phyloP scores from a whole-genome alignment of 306 rosid genomes.

The Ochetophila trinervis region DNA sequence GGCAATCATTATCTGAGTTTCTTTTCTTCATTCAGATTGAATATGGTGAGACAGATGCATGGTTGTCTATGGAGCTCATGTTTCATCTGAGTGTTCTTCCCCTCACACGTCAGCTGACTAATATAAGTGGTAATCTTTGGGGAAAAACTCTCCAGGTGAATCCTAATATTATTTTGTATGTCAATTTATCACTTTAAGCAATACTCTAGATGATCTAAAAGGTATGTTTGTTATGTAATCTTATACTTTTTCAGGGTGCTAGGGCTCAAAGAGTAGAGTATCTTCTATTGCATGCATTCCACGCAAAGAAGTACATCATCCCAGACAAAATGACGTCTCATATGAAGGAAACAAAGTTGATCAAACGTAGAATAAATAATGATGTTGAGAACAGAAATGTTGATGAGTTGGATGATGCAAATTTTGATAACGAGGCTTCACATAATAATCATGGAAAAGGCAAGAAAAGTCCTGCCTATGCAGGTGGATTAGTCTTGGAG shows the following conservation, averaged over 20 bases:
- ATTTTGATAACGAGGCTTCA: constrained; percentile 48
- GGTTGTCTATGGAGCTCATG: constrained; percentile 99
- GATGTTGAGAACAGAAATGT: constrained; percentile 45
- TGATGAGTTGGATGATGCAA: constrained; percentile 53
- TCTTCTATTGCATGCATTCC: constrained; percentile 94
- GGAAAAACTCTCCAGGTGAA: constrained; percentile 94
- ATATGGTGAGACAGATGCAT: constrained; percentile 94
- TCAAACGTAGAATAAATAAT: constrained; percentile 47
- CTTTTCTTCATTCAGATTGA: constrained; percentile 63
- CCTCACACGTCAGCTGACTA: constrained; percentile 94
- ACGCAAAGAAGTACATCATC: constrained; percentile 78
- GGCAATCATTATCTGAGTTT: constrained; percentile 26
- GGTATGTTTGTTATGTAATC: constrained; percentile 14
- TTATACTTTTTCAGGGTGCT: constrained; percentile 68
- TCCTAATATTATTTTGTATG: constrained; percentile 11
- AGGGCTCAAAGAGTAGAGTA: constrained; percentile 98
- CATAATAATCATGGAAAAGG: constrained; percentile 57
- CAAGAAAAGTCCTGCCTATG: constrained; percentile 80
- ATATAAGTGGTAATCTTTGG: constrained; percentile 94
- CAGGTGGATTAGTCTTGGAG: constrained; percentile 96
- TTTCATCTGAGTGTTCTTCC: constrained; percentile 96
- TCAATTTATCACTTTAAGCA: constrained; percentile 21
- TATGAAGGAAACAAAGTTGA: constrained; percentile 55
- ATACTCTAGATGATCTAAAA: constrained; percentile 6
- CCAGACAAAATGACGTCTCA: constrained; percentile 72